Evolutionary conservation across 345 rosid genomes (phyloP).

Genomic region (Linum trigynum): DNA sequence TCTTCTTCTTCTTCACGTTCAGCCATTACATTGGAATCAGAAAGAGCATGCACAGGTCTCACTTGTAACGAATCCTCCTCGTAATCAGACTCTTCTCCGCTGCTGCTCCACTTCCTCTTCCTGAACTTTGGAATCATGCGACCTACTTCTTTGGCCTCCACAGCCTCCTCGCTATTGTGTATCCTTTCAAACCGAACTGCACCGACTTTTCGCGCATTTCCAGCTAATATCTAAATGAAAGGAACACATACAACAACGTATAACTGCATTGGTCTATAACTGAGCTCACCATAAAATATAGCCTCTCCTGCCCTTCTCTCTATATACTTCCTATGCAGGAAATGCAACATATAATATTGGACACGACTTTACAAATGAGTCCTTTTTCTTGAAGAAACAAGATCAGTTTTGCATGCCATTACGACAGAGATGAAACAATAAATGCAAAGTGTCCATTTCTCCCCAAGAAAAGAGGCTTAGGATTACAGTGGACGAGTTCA

Average conservation of each 20-base stretch:
- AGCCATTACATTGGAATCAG: conserved; percentile 38
- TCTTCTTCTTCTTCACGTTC: conserved; percentile 33
- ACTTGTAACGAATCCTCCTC: conserved; percentile 34
- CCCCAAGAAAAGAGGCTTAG: no score
- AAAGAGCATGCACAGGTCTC: conserved; percentile 28
- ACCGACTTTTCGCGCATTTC: conserved; percentile 92
- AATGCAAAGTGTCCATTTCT: no score
- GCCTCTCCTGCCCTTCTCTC: background rate
- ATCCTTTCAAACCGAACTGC: conserved; percentile 80
- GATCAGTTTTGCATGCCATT: no score
- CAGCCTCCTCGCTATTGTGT: conserved; percentile 35
- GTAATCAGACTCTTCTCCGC: conserved; percentile 38
- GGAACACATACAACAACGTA: conserved; percentile 2
- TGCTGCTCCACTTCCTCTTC: conserved; percentile 67
- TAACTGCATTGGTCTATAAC: conserved; percentile 1
- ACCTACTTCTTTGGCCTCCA: conserved; percentile 55
- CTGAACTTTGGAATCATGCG: conserved; percentile 64
- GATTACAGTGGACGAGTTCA: no score
- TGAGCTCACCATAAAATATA: background rate
- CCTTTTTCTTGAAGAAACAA: background rate
- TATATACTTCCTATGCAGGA: no score
- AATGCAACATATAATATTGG: no score
- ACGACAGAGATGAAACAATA: no score
- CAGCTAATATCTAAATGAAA: conserved; percentile 65
- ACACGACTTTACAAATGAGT: background rate